These are phyloP conservation scores for Ustilago loliicola DNA, from an alignment of 1,284 basidiomycete genomes.

Conservation along the genomic window DNA sequence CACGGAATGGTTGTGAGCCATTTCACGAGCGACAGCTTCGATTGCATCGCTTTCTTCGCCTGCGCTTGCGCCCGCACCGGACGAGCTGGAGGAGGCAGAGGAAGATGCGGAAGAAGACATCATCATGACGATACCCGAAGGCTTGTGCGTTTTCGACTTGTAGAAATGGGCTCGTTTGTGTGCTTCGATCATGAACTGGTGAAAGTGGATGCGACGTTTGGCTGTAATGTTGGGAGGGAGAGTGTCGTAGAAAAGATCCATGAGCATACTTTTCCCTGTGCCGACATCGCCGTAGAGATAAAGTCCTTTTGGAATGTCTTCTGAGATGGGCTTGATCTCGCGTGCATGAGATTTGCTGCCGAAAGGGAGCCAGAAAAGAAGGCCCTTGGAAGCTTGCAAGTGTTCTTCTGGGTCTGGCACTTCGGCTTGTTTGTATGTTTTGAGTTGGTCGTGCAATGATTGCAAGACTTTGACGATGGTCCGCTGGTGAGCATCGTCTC, in stretches of 20 bases:
- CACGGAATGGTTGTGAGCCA: conserved; percentile 79
- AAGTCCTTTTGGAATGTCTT: conserved; percentile 83
- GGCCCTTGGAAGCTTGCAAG: conserved; percentile 37
- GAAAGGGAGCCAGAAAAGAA: conserved; percentile 52
- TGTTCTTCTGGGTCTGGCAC: conserved; percentile 60
- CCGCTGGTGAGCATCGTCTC: conserved; percentile 85
- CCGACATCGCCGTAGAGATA: conserved; percentile 99
- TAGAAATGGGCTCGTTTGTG: conserved; percentile 88
- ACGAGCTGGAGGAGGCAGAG: conserved; percentile 13
- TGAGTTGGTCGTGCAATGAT: conserved; percentile 81
- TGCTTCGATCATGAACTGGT: conserved; percentile 94
- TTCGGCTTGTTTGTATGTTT: conserved; percentile 74
- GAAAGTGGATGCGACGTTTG: conserved; percentile 91
- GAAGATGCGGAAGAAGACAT: conserved; percentile 34
- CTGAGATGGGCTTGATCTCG: conserved; percentile 66
- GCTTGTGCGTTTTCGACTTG: conserved; percentile 65
- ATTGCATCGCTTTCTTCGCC: conserved; percentile 80
- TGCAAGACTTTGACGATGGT: conserved; percentile 86
- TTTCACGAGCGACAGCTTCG: conserved; percentile 85
- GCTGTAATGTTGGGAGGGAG: conserved; percentile 81
- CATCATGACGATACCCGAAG: conserved; percentile 68
- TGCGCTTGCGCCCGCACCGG: conserved; percentile 14
- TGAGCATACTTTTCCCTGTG: conserved; percentile 93
- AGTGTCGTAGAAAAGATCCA: conserved; percentile 94
- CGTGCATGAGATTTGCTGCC: conserved; percentile 43